Conservation (phyloP, 176 grass and related monocot genomes). For the Areca catechu region DNA sequence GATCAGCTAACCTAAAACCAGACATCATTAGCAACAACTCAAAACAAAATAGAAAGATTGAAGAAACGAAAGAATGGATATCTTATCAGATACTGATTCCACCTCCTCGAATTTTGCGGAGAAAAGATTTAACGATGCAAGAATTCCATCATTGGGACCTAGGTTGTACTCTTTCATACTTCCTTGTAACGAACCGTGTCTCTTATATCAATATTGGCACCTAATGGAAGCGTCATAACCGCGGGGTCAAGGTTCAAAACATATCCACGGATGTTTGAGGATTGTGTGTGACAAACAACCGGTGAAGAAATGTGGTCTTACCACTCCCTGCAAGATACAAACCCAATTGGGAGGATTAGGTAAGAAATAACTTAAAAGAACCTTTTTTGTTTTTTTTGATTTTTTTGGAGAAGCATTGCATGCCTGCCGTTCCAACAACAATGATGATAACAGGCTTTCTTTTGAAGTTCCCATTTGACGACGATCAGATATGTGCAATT, state of each 20-base stretch:
- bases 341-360: not conserved
- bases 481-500: conserved; percentile 43
- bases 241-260: conserved; percentile 88
- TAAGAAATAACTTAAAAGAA: not conserved
- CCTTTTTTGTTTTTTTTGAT: not conserved
- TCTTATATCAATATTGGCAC: conserved; percentile 90
- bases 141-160: conserved; percentile 84
- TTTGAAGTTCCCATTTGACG: conserved; percentile 41
- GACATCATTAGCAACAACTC: no score
- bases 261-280: conserved; percentile 60
- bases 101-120: conserved; percentile 90
- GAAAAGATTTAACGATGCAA: conserved; percentile 88
- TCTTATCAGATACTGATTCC: no score
- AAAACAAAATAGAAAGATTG: no score
- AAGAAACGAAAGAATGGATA: no score
- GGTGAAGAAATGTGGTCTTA: conserved; percentile 84
- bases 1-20: conserved; percentile 58
- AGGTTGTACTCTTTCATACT: conserved; percentile 98
- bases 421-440: conserved; percentile 85
- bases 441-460: conserved; percentile 88
- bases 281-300: conserved; percentile 59
- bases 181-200: conserved; percentile 91
- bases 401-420: not conserved
- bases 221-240: conserved; percentile 79
- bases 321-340: conserved; percentile 52